Conservation (phyloP, 2,329 filamentous ascomycete species). For the Delphinella strobiligena region DNA sequence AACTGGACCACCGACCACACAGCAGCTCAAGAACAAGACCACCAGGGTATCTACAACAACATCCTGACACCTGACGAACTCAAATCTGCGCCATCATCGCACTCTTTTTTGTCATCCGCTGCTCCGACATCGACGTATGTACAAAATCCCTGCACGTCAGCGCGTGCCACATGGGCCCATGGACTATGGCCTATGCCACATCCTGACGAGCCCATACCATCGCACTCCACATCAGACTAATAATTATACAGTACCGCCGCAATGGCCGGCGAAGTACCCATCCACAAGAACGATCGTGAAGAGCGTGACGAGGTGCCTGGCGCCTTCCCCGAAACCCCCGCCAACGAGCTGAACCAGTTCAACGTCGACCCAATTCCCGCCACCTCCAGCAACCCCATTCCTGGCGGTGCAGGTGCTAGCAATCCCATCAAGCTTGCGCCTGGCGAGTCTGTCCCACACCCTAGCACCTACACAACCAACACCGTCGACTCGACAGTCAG, state of each 20-base stretch:
- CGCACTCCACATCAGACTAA: no score
- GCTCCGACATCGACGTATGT: slow-evolving; percentile 51
- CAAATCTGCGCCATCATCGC: slow-evolving; percentile 34
- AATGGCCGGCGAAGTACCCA: slow-evolving; percentile 54
- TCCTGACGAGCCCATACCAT: no score
- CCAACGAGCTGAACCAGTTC: slow-evolving; percentile 31
- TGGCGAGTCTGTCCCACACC: slow-evolving; percentile 69
- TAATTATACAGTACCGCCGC: slow-evolving; percentile 60
- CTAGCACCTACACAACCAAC: slow-evolving; percentile 50
- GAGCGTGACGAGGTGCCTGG: slow-evolving; percentile 36
- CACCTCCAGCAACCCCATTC: slow-evolving; percentile 13
- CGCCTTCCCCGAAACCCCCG: slow-evolving; percentile 61
- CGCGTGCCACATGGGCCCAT: no score
- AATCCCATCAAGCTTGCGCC: slow-evolving; percentile 72
- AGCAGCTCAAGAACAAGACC: slow-evolving; percentile 71
- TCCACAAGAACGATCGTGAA: slow-evolving; percentile 35
- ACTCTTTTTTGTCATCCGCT: slow-evolving; percentile 51
- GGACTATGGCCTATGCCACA: no score
- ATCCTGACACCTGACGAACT: slow-evolving; percentile 69
- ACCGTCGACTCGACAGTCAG: slow-evolving; percentile 44
- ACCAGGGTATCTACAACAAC: slow-evolving; percentile 83
- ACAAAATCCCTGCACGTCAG: no score
- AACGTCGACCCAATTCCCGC: slow-evolving; percentile 40
- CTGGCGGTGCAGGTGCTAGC: slow-evolving; percentile 45
- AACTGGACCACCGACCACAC: slow-evolving; percentile 76